Evolutionary conservation across 805 yeast genomes (phyloP).

Genomic region (Tetrapisispora iriomotensis): DNA sequence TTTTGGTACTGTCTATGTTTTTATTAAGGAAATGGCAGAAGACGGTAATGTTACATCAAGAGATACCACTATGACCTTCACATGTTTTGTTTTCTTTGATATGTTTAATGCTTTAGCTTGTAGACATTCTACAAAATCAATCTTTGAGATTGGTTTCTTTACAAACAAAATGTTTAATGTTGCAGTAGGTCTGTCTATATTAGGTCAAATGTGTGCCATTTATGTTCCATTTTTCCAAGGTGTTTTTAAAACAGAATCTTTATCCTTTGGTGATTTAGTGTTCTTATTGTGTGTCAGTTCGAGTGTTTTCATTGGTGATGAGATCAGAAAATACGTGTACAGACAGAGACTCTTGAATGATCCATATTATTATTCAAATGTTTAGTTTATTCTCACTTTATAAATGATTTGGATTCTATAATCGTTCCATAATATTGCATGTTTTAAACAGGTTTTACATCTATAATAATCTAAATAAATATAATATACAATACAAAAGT

Average conservation of each 20-base stretch:
- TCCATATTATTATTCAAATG: constrained; percentile 15
- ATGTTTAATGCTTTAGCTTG: constrained; percentile 95
- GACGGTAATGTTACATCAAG: constrained; percentile 78
- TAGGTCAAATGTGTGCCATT: constrained; percentile 90
- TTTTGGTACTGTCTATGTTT: constrained; percentile 83
- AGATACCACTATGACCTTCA: constrained; percentile 98
- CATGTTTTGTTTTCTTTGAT: constrained; percentile 91
- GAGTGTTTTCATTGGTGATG: constrained; percentile 80
- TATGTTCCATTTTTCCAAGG: constrained; percentile 88
- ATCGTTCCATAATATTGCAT: constrained; percentile 2
- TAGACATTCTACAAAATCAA: constrained; percentile 77
- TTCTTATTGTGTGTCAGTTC: constrained; percentile 59
- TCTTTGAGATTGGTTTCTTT: constrained; percentile 68
- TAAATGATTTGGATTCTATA: constrained; percentile 2
- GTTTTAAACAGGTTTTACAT: neutral
- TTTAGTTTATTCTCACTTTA: constrained; percentile 5
- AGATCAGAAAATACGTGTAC: constrained; percentile 48
- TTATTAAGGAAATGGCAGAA: constrained; percentile 70
- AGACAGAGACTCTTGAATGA: constrained; percentile 14
- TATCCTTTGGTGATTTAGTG: constrained; percentile 57
- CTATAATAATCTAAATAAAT: constrained; percentile 1
- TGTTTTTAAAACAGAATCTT: constrained; percentile 90
- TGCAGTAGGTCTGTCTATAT: constrained; percentile 78
- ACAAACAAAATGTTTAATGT: constrained; percentile 83
- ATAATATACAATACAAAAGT: neutral